Conservation (phyloP, 2,329 filamentous ascomycete species). For the Falciphora oryzae region DNA sequence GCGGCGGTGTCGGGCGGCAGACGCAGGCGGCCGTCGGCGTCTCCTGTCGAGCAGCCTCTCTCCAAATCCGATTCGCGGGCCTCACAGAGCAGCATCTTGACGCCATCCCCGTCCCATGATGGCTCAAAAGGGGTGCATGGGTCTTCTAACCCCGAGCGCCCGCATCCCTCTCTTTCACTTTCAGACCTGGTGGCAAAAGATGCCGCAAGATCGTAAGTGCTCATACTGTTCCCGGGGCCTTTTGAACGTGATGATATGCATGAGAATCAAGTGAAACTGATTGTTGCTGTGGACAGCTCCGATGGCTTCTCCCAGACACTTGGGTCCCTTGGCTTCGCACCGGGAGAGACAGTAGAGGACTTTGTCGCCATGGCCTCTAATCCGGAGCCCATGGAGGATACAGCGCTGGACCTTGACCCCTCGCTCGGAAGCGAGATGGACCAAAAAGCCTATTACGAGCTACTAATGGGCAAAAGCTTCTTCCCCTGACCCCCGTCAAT, state of each 20-base stretch:
- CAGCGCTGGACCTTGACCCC: conserved; percentile 21
- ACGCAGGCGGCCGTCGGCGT: background rate
- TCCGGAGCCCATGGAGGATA: conserved; percentile 24
- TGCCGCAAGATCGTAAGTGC: conserved; percentile 27
- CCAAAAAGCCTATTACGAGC: conserved; percentile 31
- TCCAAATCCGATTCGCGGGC: conserved; percentile 10
- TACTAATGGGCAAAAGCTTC: conserved; percentile 27
- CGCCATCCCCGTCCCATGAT: conserved; percentile 18
- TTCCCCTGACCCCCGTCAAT: conserved; percentile 15
- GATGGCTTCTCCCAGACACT: conserved; percentile 29
- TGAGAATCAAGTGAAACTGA: background rate
- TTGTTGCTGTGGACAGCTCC: conserved; percentile 18
- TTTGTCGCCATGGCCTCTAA: conserved; percentile 32
- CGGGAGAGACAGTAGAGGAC: conserved; percentile 30
- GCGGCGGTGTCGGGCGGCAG: background rate
- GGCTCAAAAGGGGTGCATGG: conserved; percentile 3
- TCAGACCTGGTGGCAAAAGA: conserved; percentile 31
- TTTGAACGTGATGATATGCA: background rate
- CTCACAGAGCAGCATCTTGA: conserved; percentile 10
- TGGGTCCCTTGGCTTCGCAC: conserved; percentile 30
- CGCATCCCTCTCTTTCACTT: conserved; percentile 17
- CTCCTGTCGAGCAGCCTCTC: background rate
- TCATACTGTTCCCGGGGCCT: too few species aligned
- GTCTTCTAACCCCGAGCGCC: background rate
- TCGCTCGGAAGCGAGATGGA: conserved; percentile 28